These are phyloP conservation scores for Jatropha podagrica DNA, from an alignment of 441 rosid genomes.

Conservation along the genomic window DNA sequence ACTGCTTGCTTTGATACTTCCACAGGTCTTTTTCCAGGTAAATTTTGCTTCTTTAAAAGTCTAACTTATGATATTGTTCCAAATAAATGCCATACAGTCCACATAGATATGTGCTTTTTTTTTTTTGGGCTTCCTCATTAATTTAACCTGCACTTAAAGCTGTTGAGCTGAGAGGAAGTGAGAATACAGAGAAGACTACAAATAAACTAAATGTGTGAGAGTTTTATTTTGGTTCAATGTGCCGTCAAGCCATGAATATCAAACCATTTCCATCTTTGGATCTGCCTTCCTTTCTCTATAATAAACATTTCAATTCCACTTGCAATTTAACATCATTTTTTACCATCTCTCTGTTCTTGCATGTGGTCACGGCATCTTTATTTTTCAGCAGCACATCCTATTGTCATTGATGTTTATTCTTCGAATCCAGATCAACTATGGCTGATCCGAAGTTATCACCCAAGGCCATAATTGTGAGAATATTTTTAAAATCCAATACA, in stretches of 20 bases:
- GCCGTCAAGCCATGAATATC: background rate
- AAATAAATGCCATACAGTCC: background rate
- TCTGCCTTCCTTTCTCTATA: background rate
- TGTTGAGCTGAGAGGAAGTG: background rate
- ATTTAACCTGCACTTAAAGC: background rate
- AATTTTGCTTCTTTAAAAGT: constrained; percentile 1
- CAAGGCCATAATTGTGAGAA: too few species aligned
- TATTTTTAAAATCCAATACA: too few species aligned
- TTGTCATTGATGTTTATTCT: background rate
- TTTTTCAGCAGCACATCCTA: too few species aligned
- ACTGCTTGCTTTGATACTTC: constrained; percentile 67
- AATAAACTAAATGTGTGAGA: too few species aligned
- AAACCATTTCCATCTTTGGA: background rate
- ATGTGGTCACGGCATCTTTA: too few species aligned
- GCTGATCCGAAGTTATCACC: background rate
- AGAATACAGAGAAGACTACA: too few species aligned
- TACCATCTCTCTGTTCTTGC: too few species aligned
- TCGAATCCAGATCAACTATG: background rate
- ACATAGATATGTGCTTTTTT: too few species aligned
- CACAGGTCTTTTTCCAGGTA: constrained; percentile 94
- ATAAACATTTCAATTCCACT: background rate
- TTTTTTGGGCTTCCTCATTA: background rate
- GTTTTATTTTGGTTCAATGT: background rate
- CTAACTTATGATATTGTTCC: background rate
- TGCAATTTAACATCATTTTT: background rate